Evolutionary conservation across 768 basidiomycete species (phyloP).

Genomic region (Glaciozyma antarctica): DNA sequence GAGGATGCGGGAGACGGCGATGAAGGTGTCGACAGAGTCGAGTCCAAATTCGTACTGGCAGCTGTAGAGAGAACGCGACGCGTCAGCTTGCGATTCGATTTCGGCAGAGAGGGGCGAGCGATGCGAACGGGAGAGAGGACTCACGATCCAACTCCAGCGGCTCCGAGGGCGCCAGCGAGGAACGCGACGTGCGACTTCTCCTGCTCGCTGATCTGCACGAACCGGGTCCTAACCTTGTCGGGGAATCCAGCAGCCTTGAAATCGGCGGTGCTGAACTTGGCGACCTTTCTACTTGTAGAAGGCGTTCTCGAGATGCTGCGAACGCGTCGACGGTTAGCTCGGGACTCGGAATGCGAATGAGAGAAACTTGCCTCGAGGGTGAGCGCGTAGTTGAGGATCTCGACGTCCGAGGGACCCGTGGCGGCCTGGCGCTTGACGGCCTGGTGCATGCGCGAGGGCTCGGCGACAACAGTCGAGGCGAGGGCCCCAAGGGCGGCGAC

Average conservation of each 20-base stretch:
- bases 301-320: slow-evolving; percentile 1
- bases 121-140: too few species aligned
- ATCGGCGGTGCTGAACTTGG: slow-evolving; percentile 13
- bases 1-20: slow-evolving; percentile 10
- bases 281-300: slow-evolving; percentile 8
- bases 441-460: neutral
- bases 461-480: slow-evolving; percentile 10
- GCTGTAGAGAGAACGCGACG: neutral
- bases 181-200: slow-evolving; percentile 18
- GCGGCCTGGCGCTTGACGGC: slow-evolving; percentile 8
- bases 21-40: neutral
- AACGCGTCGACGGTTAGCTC: neutral
- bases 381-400: slow-evolving; percentile 26
- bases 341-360: neutral
- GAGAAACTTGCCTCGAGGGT: slow-evolving; percentile 12
- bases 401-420: slow-evolving; percentile 15
- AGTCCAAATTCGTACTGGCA: neutral
- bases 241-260: slow-evolving; percentile 23
- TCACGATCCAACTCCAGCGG: neutral
- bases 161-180: slow-evolving; percentile 14
- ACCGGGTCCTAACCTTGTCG: neutral
- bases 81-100: neutral
- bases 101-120: too few species aligned
- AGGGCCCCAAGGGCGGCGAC: slow-evolving; percentile 11
- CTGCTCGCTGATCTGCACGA: slow-evolving; percentile 2